A percentile compares a stretch with the other conserved stretches of the same genome.
Evolutionary conservation across 2,329 filamentous ascomycete genomes (phyloP).

Genomic region (Macrophomina phaseolina): DNA sequence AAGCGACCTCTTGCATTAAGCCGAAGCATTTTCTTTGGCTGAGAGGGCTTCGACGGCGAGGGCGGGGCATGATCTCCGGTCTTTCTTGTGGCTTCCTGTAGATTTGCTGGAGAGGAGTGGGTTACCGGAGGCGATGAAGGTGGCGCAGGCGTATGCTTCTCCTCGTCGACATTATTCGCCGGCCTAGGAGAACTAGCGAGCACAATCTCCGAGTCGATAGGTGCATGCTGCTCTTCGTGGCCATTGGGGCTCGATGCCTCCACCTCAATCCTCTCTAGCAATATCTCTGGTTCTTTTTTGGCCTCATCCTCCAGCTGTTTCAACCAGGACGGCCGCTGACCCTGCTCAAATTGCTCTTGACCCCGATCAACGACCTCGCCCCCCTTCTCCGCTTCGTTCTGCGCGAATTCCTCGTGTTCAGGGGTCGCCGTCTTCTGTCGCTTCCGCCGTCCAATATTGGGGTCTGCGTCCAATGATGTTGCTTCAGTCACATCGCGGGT

Average conservation of each 20-base stretch:
- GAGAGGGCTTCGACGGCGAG: constrained; percentile 25
- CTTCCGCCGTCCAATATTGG: constrained; percentile 43
- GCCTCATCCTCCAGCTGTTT: constrained; percentile 39
- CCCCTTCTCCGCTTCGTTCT: background rate
- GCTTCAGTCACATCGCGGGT: constrained; percentile 21
- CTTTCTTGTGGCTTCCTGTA: background rate
- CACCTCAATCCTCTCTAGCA: background rate
- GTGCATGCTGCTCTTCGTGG: background rate
- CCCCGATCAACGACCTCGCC: background rate
- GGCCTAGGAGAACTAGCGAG: background rate
- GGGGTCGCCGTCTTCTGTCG: constrained; percentile 46
- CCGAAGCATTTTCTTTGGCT: constrained; percentile 46
- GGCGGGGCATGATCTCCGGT: background rate
- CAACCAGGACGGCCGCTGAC: constrained; percentile 33
- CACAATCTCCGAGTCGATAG: background rate
- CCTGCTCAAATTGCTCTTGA: background rate
- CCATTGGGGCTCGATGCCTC: constrained; percentile 4
- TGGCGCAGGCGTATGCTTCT: background rate
- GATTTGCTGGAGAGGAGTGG: background rate
- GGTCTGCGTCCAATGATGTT: constrained; percentile 37
- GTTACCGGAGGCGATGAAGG: constrained; percentile 9
- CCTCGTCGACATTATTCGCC: background rate
- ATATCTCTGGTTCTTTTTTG: constrained; percentile 14
- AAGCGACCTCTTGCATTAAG: constrained; percentile 54
- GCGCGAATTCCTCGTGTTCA: background rate